Conservation (phyloP, 768 basidiomycete genomes). For the Gyrodon lividus region DNA sequence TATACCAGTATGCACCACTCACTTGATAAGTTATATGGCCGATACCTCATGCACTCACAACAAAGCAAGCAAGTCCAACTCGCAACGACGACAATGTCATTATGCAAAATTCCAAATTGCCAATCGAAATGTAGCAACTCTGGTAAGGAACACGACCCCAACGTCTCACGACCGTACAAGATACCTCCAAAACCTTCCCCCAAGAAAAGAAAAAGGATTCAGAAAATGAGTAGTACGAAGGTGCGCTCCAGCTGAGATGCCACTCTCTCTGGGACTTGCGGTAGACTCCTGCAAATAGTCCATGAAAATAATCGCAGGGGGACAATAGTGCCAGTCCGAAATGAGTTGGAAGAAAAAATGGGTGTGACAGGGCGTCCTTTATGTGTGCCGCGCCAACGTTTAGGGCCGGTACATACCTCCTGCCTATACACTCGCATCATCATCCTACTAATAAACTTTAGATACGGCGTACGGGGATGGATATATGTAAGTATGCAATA, state of each 20-base stretch:
- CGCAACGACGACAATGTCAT: too few relatives aligned
- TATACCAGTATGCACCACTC: too few relatives aligned
- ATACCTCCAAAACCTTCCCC: too few relatives aligned
- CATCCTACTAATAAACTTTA: too few relatives aligned
- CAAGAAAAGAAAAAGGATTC: not conserved
- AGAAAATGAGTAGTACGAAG: conserved; percentile 8
- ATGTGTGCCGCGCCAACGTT: not conserved
- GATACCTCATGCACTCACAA: too few relatives aligned
- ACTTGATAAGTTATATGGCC: too few relatives aligned
- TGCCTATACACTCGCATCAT: too few relatives aligned
- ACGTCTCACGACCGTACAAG: conserved; percentile 6
- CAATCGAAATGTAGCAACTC: conserved; percentile 25
- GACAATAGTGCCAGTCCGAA: conserved; percentile 39
- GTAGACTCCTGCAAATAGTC: conserved; percentile 34
- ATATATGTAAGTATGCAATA: not conserved
- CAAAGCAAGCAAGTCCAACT: too few relatives aligned
- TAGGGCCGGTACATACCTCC: conserved; percentile 24
- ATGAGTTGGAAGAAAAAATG: conserved; percentile 23
- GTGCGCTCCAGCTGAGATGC: conserved; percentile 30
- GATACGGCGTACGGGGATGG: not conserved
- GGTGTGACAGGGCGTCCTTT: not conserved
- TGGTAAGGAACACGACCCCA: conserved; percentile 35
- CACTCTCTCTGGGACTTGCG: conserved; percentile 33
- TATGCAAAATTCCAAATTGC: not conserved
- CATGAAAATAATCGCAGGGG: conserved; percentile 23